Conservation (phyloP, 2,329 filamentous ascomycete genomes). For the Diaporthe australafricana region DNA sequence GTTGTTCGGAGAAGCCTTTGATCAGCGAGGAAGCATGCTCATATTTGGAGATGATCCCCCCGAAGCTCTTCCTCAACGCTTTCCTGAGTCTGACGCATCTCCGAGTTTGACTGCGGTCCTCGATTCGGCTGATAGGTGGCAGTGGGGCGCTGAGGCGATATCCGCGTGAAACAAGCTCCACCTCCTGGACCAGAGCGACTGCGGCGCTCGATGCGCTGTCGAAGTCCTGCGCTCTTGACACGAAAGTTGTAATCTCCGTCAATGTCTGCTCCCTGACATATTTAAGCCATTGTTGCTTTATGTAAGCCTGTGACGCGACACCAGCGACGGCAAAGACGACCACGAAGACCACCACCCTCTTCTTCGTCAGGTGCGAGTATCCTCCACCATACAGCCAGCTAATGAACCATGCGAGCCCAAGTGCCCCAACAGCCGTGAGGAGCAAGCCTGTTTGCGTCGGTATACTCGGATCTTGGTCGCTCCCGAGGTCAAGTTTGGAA, state of each 20-base stretch:
- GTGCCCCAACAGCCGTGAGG: constrained; percentile 72
- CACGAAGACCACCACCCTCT: constrained; percentile 60
- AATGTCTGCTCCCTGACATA: constrained; percentile 82
- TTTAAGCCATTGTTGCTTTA: constrained; percentile 84
- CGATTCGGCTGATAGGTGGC: constrained; percentile 91
- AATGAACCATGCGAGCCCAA: constrained; percentile 76
- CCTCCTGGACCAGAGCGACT: constrained; percentile 87
- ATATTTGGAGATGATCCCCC: constrained; percentile 77
- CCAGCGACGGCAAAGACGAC: constrained; percentile 65
- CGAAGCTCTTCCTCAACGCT: constrained; percentile 77
- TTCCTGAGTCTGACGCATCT: constrained; percentile 85
- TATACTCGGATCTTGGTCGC: constrained; percentile 44
- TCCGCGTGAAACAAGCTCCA: constrained; percentile 92
- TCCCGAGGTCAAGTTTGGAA: constrained; percentile 13
- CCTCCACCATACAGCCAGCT: constrained; percentile 74
- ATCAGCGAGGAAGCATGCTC: constrained; percentile 76
- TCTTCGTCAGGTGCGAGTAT: constrained; percentile 65
- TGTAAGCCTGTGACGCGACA: constrained; percentile 75
- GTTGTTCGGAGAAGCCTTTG: constrained; percentile 79
- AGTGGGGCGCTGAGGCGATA: constrained; percentile 78
- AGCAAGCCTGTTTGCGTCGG: constrained; percentile 57
- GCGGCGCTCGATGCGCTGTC: constrained; percentile 82
- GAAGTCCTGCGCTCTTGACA: constrained; percentile 81
- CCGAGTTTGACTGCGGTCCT: constrained; percentile 82
- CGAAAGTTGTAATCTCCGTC: constrained; percentile 74